Evolutionary conservation across 345 rosid species (phyloP).

Genomic region (Syzygium oleosum): DNA sequence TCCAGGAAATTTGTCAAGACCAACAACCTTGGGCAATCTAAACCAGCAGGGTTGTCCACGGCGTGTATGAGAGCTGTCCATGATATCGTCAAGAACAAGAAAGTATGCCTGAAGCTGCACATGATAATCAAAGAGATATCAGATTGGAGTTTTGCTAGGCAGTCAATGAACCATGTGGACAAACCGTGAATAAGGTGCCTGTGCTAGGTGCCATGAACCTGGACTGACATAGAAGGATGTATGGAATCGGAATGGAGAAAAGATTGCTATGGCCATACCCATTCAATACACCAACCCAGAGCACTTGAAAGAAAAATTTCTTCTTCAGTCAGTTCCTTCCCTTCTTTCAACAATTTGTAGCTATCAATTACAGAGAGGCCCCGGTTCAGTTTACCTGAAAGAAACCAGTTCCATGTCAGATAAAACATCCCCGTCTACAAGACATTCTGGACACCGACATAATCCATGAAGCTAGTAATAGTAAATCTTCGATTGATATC

Average conservation of each 20-base stretch:
- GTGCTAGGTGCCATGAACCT: not conserved
- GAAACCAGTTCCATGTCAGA: not conserved
- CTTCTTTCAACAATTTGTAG: slow-evolving; percentile 58
- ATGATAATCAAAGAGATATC: not conserved
- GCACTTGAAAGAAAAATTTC: slow-evolving; percentile 60
- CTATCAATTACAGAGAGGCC: slow-evolving; percentile 88
- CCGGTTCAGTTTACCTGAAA: slow-evolving; percentile 82
- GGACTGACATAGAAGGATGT: not conserved
- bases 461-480: not conserved
- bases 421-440: not conserved
- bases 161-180: not conserved
- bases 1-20: not conserved
- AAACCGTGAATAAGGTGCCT: not conserved
- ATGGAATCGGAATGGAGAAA: not conserved
- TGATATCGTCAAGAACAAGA: slow-evolving; percentile 78
- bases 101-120: slow-evolving; percentile 75
- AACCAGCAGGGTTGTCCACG: slow-evolving; percentile 93
- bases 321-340: slow-evolving; percentile 50
- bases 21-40: slow-evolving; percentile 61
- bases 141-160: not conserved
- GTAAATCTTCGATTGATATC: not conserved
- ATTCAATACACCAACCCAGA: slow-evolving; percentile 91
- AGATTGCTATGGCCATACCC: slow-evolving; percentile 36
- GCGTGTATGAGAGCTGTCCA: slow-evolving; percentile 74
- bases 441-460: not conserved